Evolutionary conservation across 768 basidiomycete genomes (phyloP), one percentile per base, ranked within the genome.

Genomic region (Neoboletus brunneissimus): DNA sequence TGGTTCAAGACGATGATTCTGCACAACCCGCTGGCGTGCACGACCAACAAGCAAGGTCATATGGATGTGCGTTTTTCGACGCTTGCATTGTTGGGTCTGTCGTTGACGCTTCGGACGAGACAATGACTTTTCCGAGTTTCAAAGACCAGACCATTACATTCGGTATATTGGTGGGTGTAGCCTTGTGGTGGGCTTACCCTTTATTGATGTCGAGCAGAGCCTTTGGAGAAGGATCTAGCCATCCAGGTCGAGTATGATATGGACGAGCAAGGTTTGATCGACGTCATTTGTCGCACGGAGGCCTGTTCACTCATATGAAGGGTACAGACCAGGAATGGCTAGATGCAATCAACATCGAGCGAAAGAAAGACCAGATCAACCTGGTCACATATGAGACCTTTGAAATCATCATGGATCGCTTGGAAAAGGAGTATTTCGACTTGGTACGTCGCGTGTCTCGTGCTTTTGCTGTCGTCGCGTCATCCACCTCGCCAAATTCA

Each of bases 371-470:
- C 58, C 82, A 87, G 54, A 66, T 86, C 32, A 86, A 88, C 63
- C 76, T 73, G 13, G 83, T 98, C 44, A 75, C 88, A 0, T 89
- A 88, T 67, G 96, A 98, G 68, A 77, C 84, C 1, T 98, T 99
- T 57, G 97, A 98, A 75, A 86, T 98, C 55, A 82, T 98, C 60
- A 95, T 99, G 90, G 97, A 99, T 73, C 84, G 92, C 55, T 72
- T 99, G 61, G 97, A 99, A 78, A 99, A 99, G 76, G 97, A 98
- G 70, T 99, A 94, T 91, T 99, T 98, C 66, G 90, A 95, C 67
- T 73, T 99, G 74, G 95, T 96, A 63, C 58, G 83, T 71, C 34
- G 49, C 66, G 8, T 52, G 35, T 41, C 38, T 32, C 11, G 48
- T 37, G 15, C 37, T n/a, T 42, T 57, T 55, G 45, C 47, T 54